phyloP scores from a whole-genome alignment of 1,284 basidiomycete genomes.

The Flammula alnicola region DNA sequence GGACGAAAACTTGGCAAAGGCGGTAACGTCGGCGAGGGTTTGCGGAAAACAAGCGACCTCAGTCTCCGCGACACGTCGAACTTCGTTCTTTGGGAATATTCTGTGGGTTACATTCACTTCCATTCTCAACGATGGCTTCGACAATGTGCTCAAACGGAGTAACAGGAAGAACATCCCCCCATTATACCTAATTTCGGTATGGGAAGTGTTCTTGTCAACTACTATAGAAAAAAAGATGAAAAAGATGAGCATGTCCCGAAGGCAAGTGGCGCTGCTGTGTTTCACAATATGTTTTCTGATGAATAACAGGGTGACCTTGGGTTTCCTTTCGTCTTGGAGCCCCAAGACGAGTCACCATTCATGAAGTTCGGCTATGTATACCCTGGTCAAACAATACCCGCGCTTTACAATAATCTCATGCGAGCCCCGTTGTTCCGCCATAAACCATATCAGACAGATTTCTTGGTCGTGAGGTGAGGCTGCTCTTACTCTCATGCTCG shows the following conservation, averaged over 20 bases:
- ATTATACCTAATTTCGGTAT: slow-evolving; percentile 97
- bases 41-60: slow-evolving; percentile 80
- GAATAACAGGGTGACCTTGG: slow-evolving; percentile 80
- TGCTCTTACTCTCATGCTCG: slow-evolving; percentile 9
- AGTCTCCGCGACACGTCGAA: slow-evolving; percentile 90
- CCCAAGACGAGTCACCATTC: slow-evolving; percentile 96
- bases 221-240: slow-evolving; percentile 96
- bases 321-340: slow-evolving; percentile 95
- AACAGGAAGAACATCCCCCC: slow-evolving; percentile 93
- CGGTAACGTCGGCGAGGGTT: slow-evolving; percentile 79
- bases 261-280: slow-evolving; percentile 44
- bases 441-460: slow-evolving; percentile 88
- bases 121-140: slow-evolving; percentile 11
- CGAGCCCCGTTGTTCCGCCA: slow-evolving; percentile 96
- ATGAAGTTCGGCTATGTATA: slow-evolving; percentile 96
- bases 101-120: slow-evolving; percentile 53
- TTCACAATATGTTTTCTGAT: slow-evolving; percentile 16
- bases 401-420: slow-evolving; percentile 95
- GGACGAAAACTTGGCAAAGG: slow-evolving; percentile 82
- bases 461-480: slow-evolving; percentile 82
- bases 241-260: slow-evolving; percentile 95
- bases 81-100: slow-evolving; percentile 92
- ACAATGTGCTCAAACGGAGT: slow-evolving; percentile 9
- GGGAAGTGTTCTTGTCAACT: slow-evolving; percentile 97
- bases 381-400: slow-evolving; percentile 91